A percentile compares a stretch with the other conserved stretches of the same genome.
Conservation (phyloP, 2,329 filamentous ascomycete genomes). For the Neofusicoccum kwambonambiense region DNA sequence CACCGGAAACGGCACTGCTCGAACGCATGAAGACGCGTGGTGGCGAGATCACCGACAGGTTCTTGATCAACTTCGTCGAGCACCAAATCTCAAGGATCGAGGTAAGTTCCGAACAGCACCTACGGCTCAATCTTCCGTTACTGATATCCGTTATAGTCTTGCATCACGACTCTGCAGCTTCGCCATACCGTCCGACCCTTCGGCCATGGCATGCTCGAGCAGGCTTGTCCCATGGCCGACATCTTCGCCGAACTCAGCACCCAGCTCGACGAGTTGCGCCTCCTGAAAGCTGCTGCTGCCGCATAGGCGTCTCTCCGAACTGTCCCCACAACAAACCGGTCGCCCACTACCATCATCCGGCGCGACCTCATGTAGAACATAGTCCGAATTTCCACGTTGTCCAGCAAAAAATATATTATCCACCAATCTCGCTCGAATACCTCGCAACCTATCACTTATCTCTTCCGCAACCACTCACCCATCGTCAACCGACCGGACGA, state of each 20-base stretch:
- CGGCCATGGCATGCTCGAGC: slow-evolving; percentile 65
- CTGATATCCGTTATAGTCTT: slow-evolving; percentile 60
- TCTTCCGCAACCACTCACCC: background rate
- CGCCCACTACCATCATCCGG: background rate
- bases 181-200: slow-evolving; percentile 76
- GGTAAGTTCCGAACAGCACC: slow-evolving; percentile 54
- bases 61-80: slow-evolving; percentile 85
- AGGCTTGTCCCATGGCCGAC: slow-evolving; percentile 74
- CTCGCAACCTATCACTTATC: background rate
- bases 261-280: slow-evolving; percentile 64
- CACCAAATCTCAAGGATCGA: slow-evolving; percentile 96
- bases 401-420: slow-evolving; percentile 6
- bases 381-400: background rate
- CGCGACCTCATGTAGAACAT: background rate
- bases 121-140: background rate
- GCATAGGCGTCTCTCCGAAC: background rate
- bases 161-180: slow-evolving; percentile 73
- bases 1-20: slow-evolving; percentile 79
- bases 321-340: background rate
- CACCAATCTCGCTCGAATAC: background rate
- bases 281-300: slow-evolving; percentile 48
- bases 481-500: background rate
- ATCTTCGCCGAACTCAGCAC: slow-evolving; percentile 63
- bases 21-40: slow-evolving; percentile 70
- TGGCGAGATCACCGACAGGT: slow-evolving; percentile 83